A percentile compares a stretch with the other conserved stretches of the same genome.
These are phyloP conservation scores for Xylaria sp. DNA, from an alignment of 2,329 filamentous ascomycete genomes.

Conservation along the genomic window DNA sequence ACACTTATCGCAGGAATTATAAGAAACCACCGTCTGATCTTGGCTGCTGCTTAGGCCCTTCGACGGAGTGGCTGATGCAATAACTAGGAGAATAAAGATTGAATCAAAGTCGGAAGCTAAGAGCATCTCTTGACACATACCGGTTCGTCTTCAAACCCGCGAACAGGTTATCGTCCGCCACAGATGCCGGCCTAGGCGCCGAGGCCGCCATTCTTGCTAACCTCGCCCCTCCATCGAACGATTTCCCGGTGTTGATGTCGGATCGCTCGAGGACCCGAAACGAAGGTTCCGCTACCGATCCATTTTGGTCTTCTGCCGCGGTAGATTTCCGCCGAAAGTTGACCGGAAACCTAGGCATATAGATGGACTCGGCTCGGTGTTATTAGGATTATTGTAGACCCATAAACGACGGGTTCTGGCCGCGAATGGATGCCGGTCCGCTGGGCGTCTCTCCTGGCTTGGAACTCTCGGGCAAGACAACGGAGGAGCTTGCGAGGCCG, in stretches of 20 bases:
- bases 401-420: slow-evolving; percentile 27
- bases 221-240: slow-evolving; percentile 54
- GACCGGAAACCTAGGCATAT: slow-evolving; percentile 66
- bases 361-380: slow-evolving; percentile 39
- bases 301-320: slow-evolving; percentile 59
- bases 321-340: slow-evolving; percentile 64
- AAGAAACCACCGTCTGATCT: slow-evolving; percentile 1
- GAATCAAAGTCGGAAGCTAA: slow-evolving; percentile 11
- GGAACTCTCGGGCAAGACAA: slow-evolving; percentile 9
- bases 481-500: slow-evolving; percentile 7
- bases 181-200: slow-evolving; percentile 30
- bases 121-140: slow-evolving; percentile 46
- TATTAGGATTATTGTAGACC: slow-evolving; percentile 27
- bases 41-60: slow-evolving; percentile 9
- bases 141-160: slow-evolving; percentile 58
- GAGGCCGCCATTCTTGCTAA: slow-evolving; percentile 44
- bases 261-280: slow-evolving; percentile 62
- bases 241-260: slow-evolving; percentile 48
- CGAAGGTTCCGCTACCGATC: slow-evolving; percentile 51
- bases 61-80: slow-evolving; percentile 12
- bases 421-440: slow-evolving; percentile 13
- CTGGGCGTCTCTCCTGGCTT: slow-evolving; percentile 8
- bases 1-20: neutral
- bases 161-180: slow-evolving; percentile 60
- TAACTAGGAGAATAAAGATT: slow-evolving; percentile 14